Percentiles rank a stretch among this genome's conserved stretches.
Evolutionary conservation across 345 rosid genomes (phyloP).

Genomic region (Citropsis articulata): DNA sequence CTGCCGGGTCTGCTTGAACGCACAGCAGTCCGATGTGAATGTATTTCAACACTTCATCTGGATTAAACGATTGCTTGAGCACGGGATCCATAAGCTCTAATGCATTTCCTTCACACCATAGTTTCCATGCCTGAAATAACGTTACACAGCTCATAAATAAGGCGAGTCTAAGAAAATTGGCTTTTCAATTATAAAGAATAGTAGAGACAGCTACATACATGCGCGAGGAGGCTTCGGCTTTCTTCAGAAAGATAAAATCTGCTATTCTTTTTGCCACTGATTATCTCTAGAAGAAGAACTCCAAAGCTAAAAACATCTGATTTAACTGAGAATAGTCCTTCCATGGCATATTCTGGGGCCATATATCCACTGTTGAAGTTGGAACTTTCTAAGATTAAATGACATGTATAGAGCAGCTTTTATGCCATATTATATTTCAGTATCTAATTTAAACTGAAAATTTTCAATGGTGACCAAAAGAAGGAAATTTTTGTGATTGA

Average conservation of each 20-base stretch:
- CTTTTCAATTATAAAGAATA: not conserved
- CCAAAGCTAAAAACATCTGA: conserved; percentile 1
- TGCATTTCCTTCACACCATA: conserved; percentile 9
- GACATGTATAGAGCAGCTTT: not conserved
- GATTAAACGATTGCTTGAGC: not conserved
- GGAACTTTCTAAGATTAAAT: not conserved
- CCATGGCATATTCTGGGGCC: conserved; percentile 5
- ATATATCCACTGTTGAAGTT: not conserved
- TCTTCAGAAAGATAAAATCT: not conserved
- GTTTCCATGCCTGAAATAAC: conserved; percentile 12
- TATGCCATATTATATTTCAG: no score
- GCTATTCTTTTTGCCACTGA: not conserved
- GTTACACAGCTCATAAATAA: not conserved
- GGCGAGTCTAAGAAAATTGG: not conserved
- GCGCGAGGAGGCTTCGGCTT: not conserved
- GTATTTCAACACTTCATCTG: conserved; percentile 8
- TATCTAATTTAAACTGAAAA: no score
- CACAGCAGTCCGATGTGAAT: conserved; percentile 20
- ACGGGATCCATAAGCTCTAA: conserved; percentile 9
- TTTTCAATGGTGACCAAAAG: not conserved
- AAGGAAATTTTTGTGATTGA: not conserved
- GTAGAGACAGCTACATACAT: not conserved
- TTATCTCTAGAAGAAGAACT: not conserved
- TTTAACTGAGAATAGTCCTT: conserved; percentile 1
- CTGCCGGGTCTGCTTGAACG: conserved; percentile 17